Evolutionary conservation across 345 rosid genomes (phyloP), one percentile per base, ranked within the genome.

Genomic region (Camelina hispida): DNA sequence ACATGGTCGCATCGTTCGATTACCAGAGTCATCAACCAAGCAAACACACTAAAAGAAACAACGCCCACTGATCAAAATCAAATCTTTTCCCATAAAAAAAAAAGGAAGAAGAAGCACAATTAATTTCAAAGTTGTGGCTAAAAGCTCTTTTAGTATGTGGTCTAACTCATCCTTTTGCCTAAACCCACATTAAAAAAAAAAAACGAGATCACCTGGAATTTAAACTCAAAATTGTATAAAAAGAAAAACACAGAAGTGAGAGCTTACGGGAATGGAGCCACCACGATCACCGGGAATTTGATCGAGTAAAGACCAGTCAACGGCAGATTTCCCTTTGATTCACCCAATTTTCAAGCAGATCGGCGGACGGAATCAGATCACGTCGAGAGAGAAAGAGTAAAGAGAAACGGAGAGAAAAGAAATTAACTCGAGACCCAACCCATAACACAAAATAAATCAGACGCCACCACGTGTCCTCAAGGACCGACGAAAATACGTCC

Each of bases 1-100:
- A 81, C 93, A 90, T 35, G 97, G 97, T 34, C 97, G 85, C 99
- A 95, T 90, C 34, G 99, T 95, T 30, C 99, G 91, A 81, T 90
- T 95, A 64, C 96, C 93, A 30, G 77, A 78, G 56, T 67, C 93
- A 85, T 95, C 97, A 64, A 95, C 96, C 74, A 92, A 81, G 83
- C 99, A 95, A 77, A 92, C 92, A 34, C 99, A 95, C 99, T 95
- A 63, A 52, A 30, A 48, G 22, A 82, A 25, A 78, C 50, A 71
- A 42, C 35, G 14, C 23, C 23, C 68, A 62, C n/a, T 8, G n/a
- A 51, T 28, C 37, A 61, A 60, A 62, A 43, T 22, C 47, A 54
- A 73, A 13, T 17, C 20, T 57, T 78, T 38, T 15, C 46, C 30
- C n/a, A n/a, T n/a, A 38, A 37, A 34, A 13, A 59, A 25, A 63